Percentiles rank a stretch among this genome's conserved stretches.
Evolutionary conservation across 805 yeast genomes (phyloP).

Genomic region (Dipodascus albidus): DNA sequence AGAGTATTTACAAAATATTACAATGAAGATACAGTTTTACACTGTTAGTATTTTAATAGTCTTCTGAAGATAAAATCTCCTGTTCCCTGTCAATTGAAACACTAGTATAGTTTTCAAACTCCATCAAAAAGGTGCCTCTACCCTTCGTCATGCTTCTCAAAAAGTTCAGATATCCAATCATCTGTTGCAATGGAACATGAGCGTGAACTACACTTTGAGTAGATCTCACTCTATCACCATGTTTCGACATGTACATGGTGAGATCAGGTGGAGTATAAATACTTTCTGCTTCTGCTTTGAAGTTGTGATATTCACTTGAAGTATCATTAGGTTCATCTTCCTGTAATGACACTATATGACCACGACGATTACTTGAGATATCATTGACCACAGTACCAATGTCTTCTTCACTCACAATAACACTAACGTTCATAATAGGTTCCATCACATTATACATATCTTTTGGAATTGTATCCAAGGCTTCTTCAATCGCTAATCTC

Average conservation of each 20-base stretch:
- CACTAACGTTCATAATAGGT: slow-evolving; percentile 73
- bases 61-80: slow-evolving; percentile 13
- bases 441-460: slow-evolving; percentile 51
- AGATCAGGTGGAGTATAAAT: slow-evolving; percentile 70
- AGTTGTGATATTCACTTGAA: slow-evolving; percentile 15
- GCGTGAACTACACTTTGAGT: slow-evolving; percentile 44
- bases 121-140: slow-evolving; percentile 73
- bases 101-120: slow-evolving; percentile 59
- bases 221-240: slow-evolving; percentile 31
- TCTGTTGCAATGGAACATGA: slow-evolving; percentile 72
- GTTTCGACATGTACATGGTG: slow-evolving; percentile 24
- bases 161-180: slow-evolving; percentile 78
- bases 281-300: slow-evolving; percentile 33
- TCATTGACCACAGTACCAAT: slow-evolving; percentile 82
- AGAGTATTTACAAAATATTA: neutral
- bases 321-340: slow-evolving; percentile 40
- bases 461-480: slow-evolving; percentile 21
- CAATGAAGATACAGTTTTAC: neutral
- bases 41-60: neutral
- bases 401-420: slow-evolving; percentile 57
- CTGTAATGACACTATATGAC: slow-evolving; percentile 58
- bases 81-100: slow-evolving; percentile 41
- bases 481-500: slow-evolving; percentile 33
- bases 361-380: slow-evolving; percentile 65
- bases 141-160: slow-evolving; percentile 84